Conservation (phyloP, 1,139 yeast genomes). For the Casaregolazyma lundiana region DNA sequence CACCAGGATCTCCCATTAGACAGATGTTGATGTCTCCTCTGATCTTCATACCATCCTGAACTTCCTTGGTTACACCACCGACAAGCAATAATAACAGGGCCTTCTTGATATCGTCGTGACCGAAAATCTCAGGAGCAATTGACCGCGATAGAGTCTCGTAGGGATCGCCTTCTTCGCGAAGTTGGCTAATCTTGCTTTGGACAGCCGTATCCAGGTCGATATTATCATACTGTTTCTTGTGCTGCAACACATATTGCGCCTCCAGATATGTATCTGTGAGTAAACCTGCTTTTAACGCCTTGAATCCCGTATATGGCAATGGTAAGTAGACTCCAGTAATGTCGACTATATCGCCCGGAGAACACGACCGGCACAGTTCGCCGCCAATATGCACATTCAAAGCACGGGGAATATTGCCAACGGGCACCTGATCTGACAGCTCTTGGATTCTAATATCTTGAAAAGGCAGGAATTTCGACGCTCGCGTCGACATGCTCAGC, state of each 20-base stretch:
- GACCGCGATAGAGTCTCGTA: slow-evolving; percentile 80
- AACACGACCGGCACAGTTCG: slow-evolving; percentile 75
- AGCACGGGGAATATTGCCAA: slow-evolving; percentile 93
- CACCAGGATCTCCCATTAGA: slow-evolving; percentile 99
- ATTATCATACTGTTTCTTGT: slow-evolving; percentile 79
- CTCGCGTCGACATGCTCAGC: slow-evolving; percentile 88
- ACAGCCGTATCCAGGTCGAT: slow-evolving; percentile 56
- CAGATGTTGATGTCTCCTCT: slow-evolving; percentile 97
- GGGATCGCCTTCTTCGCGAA: slow-evolving; percentile 59
- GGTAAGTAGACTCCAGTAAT: slow-evolving; percentile 91
- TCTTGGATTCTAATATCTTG: slow-evolving; percentile 96
- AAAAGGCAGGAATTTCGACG: slow-evolving; percentile 89
- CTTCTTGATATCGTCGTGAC: slow-evolving; percentile 90
- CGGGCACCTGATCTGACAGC: slow-evolving; percentile 92
- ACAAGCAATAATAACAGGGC: slow-evolving; percentile 77
- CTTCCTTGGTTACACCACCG: slow-evolving; percentile 93
- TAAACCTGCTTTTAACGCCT: slow-evolving; percentile 86
- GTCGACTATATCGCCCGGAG: slow-evolving; percentile 95
- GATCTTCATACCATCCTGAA: slow-evolving; percentile 95
- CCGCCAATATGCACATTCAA: slow-evolving; percentile 85
- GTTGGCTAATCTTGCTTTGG: slow-evolving; percentile 49
- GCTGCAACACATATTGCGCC: slow-evolving; percentile 80
- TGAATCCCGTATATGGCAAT: slow-evolving; percentile 90
- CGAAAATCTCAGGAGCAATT: slow-evolving; percentile 97
- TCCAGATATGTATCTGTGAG: slow-evolving; percentile 91